These are phyloP conservation scores for Monilinia fructicola DNA, from an alignment of 2,329 filamentous ascomycete genomes.

Conservation along the genomic window DNA sequence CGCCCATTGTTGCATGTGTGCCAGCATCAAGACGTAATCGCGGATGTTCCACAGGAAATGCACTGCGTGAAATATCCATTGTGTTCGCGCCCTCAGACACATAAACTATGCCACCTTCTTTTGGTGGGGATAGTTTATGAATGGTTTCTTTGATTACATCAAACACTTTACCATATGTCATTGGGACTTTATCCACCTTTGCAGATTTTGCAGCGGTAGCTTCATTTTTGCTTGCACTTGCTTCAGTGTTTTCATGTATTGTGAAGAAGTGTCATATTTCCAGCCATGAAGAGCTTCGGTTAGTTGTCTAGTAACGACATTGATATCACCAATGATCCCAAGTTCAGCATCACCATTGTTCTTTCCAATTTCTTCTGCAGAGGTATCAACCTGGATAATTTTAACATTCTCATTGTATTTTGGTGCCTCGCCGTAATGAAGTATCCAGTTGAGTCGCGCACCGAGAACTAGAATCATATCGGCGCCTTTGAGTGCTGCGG, in stretches of 20 bases:
- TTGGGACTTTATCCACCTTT: constrained; percentile 43
- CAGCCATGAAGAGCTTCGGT: constrained; percentile 45
- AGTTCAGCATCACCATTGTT: constrained; percentile 50
- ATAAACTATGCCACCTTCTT: constrained; percentile 52
- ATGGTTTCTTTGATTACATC: constrained; percentile 52
- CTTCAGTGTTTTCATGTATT: constrained; percentile 42
- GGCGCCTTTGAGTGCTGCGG: constrained; percentile 52
- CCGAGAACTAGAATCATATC: constrained; percentile 56
- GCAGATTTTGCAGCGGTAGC: constrained; percentile 47
- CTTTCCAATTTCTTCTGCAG: constrained; percentile 53
- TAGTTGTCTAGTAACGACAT: constrained; percentile 50
- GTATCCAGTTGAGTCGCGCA: constrained; percentile 58
- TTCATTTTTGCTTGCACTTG: constrained; percentile 49
- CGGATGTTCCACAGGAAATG: constrained; percentile 54
- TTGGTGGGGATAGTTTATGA: constrained; percentile 47
- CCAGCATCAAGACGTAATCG: constrained; percentile 57
- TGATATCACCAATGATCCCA: constrained; percentile 53
- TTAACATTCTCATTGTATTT: constrained; percentile 52
- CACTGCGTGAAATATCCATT: constrained; percentile 59
- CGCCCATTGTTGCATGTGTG: constrained; percentile 60
- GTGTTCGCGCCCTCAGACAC: constrained; percentile 60
- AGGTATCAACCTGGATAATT: constrained; percentile 57
- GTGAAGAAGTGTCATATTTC: constrained; percentile 44
- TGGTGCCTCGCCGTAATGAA: constrained; percentile 55
- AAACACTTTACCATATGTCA: constrained; percentile 53